These are phyloP conservation scores for Aspergillus arachidicola DNA, from an alignment of 2,329 filamentous ascomycete species.

Conservation along the genomic window DNA sequence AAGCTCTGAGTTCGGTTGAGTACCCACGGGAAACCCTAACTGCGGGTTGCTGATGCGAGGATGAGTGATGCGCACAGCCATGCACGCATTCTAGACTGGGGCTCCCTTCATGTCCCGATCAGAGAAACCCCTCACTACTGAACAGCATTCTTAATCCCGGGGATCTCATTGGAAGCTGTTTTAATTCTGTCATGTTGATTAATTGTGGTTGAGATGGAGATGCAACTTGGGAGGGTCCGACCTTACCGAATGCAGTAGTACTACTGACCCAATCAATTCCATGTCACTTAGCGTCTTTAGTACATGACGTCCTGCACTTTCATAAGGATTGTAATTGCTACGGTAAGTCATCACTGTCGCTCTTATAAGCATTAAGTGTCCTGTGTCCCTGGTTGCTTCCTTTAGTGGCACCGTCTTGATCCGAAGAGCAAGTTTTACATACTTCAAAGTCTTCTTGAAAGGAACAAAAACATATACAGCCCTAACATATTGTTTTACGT, in stretches of 20 bases:
- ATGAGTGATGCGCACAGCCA: not conserved
- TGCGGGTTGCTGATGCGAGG: not conserved
- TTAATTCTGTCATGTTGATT: not conserved
- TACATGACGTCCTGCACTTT: constrained; percentile 1
- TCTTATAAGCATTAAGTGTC: not conserved
- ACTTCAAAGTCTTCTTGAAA: not conserved
- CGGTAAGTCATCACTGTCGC: not conserved
- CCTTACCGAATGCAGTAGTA: not conserved
- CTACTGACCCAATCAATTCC: not conserved
- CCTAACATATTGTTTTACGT: not conserved
- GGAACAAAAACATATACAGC: not conserved
- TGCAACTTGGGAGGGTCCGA: not conserved
- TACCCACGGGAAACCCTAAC: constrained; percentile 1
- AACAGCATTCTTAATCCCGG: not conserved
- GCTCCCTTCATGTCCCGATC: not conserved
- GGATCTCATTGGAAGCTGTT: not conserved
- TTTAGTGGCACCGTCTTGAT: not conserved
- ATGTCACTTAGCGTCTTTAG: not conserved
- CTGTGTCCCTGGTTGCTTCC: not conserved
- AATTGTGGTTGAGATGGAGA: not conserved
- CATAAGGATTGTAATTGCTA: not conserved
- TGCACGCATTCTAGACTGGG: not conserved
- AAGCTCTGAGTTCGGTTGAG: not conserved
- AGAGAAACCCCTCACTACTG: not conserved
- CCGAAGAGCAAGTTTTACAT: not conserved